phyloP scores from a whole-genome alignment of 257 asterid species.

The Perilla frutescens region DNA sequence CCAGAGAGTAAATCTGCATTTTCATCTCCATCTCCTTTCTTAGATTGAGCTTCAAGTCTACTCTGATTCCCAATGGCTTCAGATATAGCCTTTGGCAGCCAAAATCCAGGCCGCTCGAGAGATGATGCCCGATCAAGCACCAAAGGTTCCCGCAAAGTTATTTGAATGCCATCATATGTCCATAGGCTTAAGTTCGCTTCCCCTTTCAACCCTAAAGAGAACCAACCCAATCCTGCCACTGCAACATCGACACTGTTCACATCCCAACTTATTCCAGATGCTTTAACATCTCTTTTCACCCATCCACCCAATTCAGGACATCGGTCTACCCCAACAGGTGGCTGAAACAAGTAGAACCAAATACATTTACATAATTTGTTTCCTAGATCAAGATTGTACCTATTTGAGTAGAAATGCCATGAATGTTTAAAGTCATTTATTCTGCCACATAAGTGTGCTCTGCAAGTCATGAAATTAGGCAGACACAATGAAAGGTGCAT shows the following conservation, averaged over 20 bases:
- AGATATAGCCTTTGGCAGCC: constrained; percentile 89
- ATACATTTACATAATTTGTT: background rate
- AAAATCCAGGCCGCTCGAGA: constrained; percentile 92
- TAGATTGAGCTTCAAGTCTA: constrained; percentile 69
- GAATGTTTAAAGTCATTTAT: background rate
- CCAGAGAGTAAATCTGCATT: constrained; percentile 36
- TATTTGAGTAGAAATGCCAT: background rate
- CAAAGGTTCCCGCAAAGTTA: constrained; percentile 76
- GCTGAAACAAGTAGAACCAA: constrained; percentile 51
- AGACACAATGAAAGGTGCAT: background rate
- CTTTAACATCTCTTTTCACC: constrained; percentile 67
- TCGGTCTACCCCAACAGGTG: constrained; percentile 64
- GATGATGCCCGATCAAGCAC: constrained; percentile 81
- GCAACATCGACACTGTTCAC: constrained; percentile 76
- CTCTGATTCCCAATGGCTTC: constrained; percentile 72
- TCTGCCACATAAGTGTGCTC: background rate
- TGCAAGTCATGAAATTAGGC: background rate
- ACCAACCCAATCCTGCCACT: constrained; percentile 90
- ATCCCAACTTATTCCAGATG: constrained; percentile 87
- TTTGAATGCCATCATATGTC: constrained; percentile 72
- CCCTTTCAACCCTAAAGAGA: constrained; percentile 88
- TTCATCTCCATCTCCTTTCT: constrained; percentile 45
- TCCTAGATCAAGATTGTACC: background rate
- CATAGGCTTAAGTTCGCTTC: constrained; percentile 73
- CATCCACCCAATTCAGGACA: constrained; percentile 76